phyloP scores from a whole-genome alignment of 371 early-diverging fungal species.

The Zancudomyces culisetae region DNA sequence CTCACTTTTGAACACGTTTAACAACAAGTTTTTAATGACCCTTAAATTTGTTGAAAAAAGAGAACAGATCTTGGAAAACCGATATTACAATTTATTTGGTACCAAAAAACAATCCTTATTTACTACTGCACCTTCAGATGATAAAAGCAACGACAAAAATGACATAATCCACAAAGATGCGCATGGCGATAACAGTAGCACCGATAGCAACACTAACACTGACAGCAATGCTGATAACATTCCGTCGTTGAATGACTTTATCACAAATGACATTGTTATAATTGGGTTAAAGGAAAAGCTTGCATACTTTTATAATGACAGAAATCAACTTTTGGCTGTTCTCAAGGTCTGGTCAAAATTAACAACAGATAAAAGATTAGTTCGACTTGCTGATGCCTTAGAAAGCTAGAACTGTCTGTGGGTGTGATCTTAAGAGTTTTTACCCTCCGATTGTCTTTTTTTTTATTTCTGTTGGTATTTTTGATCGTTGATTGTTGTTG shows the following conservation, averaged over 20 bases:
- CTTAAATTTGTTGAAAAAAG: not conserved
- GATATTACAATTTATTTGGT: not conserved
- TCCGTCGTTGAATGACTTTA: not conserved
- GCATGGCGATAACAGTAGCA: not conserved
- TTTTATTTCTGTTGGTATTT: no score
- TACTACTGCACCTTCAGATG: not conserved
- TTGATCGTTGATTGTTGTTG: no score
- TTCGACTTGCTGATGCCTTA: not conserved
- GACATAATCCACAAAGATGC: not conserved
- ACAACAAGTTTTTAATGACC: not conserved
- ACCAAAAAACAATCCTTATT: not conserved
- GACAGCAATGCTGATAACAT: not conserved
- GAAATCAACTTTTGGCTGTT: not conserved
- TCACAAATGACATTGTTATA: not conserved
- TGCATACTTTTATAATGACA: not conserved
- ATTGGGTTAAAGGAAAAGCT: slow-evolving; percentile 1
- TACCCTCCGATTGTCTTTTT: no score
- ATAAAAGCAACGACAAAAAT: not conserved
- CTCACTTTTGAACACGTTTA: not conserved
- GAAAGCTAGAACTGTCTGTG: not conserved
- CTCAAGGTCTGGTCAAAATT: not conserved
- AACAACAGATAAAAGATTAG: not conserved
- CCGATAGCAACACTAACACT: not conserved
- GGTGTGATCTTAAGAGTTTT: no score
- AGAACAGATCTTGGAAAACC: not conserved